Base-by-base conservation (phyloP, 495 filamentous ascomycete species). In the Aspergillus panamensis region DNA sequence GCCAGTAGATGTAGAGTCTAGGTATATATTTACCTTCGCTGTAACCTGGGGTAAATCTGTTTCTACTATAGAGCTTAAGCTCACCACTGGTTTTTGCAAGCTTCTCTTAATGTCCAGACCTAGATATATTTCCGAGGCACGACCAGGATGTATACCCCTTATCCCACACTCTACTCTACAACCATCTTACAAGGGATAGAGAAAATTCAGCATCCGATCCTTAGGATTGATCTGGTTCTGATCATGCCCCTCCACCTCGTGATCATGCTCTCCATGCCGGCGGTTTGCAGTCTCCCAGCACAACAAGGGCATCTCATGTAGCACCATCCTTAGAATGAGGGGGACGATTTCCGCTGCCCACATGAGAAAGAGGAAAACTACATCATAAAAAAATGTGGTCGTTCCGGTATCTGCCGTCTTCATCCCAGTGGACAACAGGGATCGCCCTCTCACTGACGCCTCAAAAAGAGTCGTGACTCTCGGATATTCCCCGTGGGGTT, bases 181-280 rank as follows among this genome's bases (percentile, higher is more conserved):
- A n/a, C 14, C 35, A 5, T 12, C 43, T 65, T 57, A 90, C 59
- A 86, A 62, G 6, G 84, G 92, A 66, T 95, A 96, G 3, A 89
- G 69, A 64, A 96, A 96, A 67, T 91, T 87, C 3, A 89, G 90
- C 65, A 84, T 77, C 66, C 63, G 70, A 69, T 96, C 93, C 5
- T 93, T 92, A 50, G 77, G 5, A 30, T 64, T 63, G 19, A 79
- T 66, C 63, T 79, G 56, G 19, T 37, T 62, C 8, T 60, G 59
- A 31, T 58, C 57, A 57, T 76, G 55, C 2, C 74, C 73, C 17
- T 74, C 81, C 8, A 86, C 72, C 81, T 77, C 86, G 47, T 82
- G 62, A 73, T 96, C 89, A 19, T 91, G 76, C 66, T 88, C 79
- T 0, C 92, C 92, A 2, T 57, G 78, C 63, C 49, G 56, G 7